A percentile compares a stretch with the other conserved stretches of the same genome.
These are phyloP conservation scores for Porcisia hertigi DNA, from an alignment of 208 protist species.

Conservation along the genomic window DNA sequence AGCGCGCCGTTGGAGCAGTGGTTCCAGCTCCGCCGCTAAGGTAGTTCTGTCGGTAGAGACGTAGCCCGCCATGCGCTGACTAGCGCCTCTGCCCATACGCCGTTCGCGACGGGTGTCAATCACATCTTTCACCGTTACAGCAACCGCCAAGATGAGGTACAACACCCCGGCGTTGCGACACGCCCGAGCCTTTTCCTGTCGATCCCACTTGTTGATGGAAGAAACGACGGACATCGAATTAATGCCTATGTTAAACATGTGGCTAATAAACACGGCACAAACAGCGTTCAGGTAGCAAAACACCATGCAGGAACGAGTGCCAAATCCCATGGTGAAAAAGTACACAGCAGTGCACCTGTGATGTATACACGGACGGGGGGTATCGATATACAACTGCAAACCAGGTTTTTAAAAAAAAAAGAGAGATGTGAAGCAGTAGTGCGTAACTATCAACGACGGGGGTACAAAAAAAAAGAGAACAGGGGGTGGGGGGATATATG, in stretches of 20 bases:
- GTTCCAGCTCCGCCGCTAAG: constrained; percentile 6
- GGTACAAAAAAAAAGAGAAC: neutral
- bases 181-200: constrained; percentile 58
- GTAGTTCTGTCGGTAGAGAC: neutral
- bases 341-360: constrained; percentile 2
- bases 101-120: constrained; percentile 23
- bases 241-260: constrained; percentile 71
- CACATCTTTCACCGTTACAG: constrained; percentile 35
- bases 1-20: constrained; percentile 25
- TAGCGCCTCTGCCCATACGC: constrained; percentile 2
- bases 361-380: too few species aligned
- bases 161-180: constrained; percentile 65
- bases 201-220: constrained; percentile 55
- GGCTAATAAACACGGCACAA: constrained; percentile 74
- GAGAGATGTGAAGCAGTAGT: neutral
- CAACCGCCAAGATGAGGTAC: constrained; percentile 59
- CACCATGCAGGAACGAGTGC: constrained; percentile 63
- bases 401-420: neutral
- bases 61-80: constrained; percentile 25
- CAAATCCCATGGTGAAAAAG: constrained; percentile 46
- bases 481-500: neutral
- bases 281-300: constrained; percentile 78
- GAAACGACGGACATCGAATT: constrained; percentile 66
- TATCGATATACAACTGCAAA: neutral
- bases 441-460: too few species aligned